Conservation (phyloP, 345 rosid species). For the Erysimum cheiranthoides region DNA sequence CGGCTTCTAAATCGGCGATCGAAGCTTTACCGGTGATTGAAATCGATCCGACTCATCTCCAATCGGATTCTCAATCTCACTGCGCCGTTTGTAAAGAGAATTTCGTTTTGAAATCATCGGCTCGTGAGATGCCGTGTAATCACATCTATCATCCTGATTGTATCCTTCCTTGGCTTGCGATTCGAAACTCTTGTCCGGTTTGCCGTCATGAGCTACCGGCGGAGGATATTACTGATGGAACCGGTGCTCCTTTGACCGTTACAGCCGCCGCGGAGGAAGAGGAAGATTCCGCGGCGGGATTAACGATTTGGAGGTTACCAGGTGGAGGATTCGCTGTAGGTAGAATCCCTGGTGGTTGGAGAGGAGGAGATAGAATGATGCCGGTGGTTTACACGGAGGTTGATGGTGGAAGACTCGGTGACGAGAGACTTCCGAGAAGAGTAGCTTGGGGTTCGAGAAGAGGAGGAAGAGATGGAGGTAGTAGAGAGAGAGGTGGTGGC, state of each 20-base stretch:
- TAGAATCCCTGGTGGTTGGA: conserved; percentile 74
- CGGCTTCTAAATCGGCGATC: conserved; percentile 87
- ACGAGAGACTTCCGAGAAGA: conserved; percentile 65
- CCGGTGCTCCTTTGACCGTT: not conserved
- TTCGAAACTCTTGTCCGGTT: conserved; percentile 90
- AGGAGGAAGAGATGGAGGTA: conserved; percentile 54
- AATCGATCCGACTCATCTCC: conserved; percentile 50
- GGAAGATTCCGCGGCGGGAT: conserved; percentile 65
- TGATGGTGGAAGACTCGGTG: conserved; percentile 78
- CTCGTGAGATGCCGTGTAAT: conserved; percentile 94
- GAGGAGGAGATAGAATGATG: conserved; percentile 72
- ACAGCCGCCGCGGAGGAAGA: conserved; percentile 25
- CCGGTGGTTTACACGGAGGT: conserved; percentile 93
- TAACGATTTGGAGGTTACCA: conserved; percentile 94
- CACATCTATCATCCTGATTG: conserved; percentile 91
- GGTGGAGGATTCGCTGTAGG: conserved; percentile 98
- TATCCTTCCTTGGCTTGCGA: conserved; percentile 88
- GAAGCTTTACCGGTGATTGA: conserved; percentile 76
- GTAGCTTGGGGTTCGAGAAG: conserved; percentile 74
- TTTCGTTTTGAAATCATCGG: conserved; percentile 68
- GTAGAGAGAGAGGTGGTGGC: conserved; percentile 61
- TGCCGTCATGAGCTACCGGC: conserved; percentile 88
- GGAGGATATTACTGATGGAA: conserved; percentile 31
- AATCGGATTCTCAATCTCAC: conserved; percentile 67
- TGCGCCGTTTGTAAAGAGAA: conserved; percentile 94